phyloP scores from a whole-genome alignment of 805 yeast genomes.

The Kazachstania viticola region DNA sequence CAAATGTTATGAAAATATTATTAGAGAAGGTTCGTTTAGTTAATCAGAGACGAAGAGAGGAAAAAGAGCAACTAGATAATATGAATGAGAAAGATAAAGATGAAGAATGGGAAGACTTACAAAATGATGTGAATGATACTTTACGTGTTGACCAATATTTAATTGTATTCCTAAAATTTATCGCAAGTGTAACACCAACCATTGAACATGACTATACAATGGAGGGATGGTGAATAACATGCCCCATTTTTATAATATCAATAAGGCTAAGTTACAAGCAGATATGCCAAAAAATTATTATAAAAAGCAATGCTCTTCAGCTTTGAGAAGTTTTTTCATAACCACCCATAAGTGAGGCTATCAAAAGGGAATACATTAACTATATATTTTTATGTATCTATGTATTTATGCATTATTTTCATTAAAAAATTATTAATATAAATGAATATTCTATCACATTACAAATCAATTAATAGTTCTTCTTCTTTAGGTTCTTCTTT shows the following conservation, averaged over 20 bases:
- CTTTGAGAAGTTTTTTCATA: too few species aligned
- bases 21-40: constrained; percentile 61
- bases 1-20: constrained; percentile 84
- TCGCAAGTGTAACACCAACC: constrained; percentile 95
- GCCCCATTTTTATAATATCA: too few species aligned
- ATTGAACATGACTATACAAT: constrained; percentile 97
- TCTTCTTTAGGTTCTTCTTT: constrained; percentile 17
- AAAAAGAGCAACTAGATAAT: constrained; percentile 36
- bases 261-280: too few species aligned
- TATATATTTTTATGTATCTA: background rate
- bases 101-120: constrained; percentile 51
- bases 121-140: constrained; percentile 31
- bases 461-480: constrained; percentile 23
- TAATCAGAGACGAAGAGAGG: constrained; percentile 30
- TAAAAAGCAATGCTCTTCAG: too few species aligned
- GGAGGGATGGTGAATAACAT: constrained; percentile 86
- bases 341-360: too few species aligned
- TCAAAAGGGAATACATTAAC: too few species aligned
- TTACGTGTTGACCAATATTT: constrained; percentile 86
- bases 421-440: background rate
- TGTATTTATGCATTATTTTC: constrained; percentile 1
- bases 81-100: constrained; percentile 7
- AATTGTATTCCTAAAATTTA: constrained; percentile 81
- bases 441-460: constrained; percentile 1
- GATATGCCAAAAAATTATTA: too few species aligned